Conservation (phyloP, 2,329 filamentous ascomycete species). For the Arachnopeziza araneosa region DNA sequence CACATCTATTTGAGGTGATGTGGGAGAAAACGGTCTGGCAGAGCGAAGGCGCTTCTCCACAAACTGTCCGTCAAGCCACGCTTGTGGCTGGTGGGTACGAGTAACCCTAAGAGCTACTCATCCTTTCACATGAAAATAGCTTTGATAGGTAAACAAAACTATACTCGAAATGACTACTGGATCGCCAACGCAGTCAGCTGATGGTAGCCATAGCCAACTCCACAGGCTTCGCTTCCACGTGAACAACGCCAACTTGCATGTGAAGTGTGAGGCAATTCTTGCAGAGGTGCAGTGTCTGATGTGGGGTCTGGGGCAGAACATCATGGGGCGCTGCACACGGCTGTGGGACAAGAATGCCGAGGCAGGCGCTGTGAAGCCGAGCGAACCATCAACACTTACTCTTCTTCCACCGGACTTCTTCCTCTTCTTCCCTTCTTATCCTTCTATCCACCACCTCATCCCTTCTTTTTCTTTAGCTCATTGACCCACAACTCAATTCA, state of each 20-base stretch:
- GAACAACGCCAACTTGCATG: neutral
- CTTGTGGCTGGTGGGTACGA: neutral
- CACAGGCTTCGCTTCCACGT: neutral
- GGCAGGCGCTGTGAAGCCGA: conserved; percentile 2
- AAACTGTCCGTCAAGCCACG: neutral
- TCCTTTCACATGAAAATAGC: neutral
- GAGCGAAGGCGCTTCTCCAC: neutral
- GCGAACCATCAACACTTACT: neutral
- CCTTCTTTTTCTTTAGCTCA: conserved; percentile 2
- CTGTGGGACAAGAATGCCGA: neutral
- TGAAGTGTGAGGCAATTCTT: neutral
- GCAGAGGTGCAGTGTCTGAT: too few relatives aligned
- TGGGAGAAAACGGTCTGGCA: too few relatives aligned
- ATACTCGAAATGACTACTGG: neutral
- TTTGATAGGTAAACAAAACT: neutral
- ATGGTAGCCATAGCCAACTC: neutral
- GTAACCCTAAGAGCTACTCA: too few relatives aligned
- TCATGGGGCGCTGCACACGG: neutral
- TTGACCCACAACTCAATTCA: conserved; percentile 22
- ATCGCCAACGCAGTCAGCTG: neutral
- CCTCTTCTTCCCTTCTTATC: neutral
- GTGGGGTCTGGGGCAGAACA: neutral
- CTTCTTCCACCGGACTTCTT: neutral
- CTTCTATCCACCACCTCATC: neutral
- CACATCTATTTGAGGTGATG: neutral